phyloP scores from a whole-genome alignment of 306 rosid genomes.

The Crataegus laevigata region DNA sequence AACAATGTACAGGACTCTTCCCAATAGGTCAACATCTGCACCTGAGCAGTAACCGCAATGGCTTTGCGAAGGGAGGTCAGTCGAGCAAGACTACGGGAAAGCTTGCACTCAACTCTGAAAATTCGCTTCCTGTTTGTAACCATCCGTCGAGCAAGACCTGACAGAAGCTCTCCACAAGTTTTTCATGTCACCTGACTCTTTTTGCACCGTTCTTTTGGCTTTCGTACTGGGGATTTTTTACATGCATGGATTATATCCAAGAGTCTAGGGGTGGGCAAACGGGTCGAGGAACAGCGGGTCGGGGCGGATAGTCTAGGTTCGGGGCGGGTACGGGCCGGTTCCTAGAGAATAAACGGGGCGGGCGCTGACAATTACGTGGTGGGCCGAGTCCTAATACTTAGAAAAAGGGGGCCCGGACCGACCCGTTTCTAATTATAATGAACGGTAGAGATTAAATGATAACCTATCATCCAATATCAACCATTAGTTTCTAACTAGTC shows the following conservation, averaged over 20 bases:
- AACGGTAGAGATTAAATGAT: no score
- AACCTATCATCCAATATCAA: no score
- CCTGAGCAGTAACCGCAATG: background rate
- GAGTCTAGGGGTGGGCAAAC: no score
- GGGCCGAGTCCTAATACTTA: no score
- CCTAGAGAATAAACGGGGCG: no score
- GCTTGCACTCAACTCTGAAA: background rate
- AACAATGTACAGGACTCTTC: constrained; percentile 52
- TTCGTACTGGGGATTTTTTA: background rate
- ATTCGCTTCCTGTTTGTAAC: background rate
- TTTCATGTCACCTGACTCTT: background rate
- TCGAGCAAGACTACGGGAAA: background rate
- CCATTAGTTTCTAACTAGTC: no score
- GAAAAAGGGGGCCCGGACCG: no score
- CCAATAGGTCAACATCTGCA: constrained; percentile 2
- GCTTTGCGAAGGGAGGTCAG: background rate
- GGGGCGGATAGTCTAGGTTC: no score
- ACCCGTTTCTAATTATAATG: no score
- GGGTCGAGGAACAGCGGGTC: no score
- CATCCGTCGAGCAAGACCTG: background rate
- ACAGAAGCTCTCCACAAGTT: background rate
- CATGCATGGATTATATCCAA: background rate
- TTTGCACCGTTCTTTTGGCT: background rate
- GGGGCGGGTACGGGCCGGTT: no score
- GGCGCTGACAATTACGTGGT: no score